Evolutionary conservation across 768 basidiomycete genomes (phyloP).

Genomic region (Fistulinella prunicolor): DNA sequence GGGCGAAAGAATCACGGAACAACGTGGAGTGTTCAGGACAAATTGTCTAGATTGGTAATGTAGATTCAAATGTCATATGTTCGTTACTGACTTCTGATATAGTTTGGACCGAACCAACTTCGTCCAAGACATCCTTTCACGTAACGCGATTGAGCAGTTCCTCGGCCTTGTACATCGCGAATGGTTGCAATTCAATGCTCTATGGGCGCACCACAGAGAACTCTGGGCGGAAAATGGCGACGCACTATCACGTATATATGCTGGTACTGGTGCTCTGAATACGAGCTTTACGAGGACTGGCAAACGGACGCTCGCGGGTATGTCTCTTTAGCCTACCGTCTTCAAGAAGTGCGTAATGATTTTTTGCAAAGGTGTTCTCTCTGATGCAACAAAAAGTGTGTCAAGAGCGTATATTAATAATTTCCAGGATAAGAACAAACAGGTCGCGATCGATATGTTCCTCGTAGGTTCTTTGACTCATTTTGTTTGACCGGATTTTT

Average conservation of each 20-base stretch:
- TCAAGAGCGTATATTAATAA: conserved; percentile 97
- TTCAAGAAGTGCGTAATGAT: not conserved
- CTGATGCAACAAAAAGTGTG: conserved; percentile 95
- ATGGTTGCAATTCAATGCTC: conserved; percentile 61
- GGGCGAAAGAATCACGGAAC: conserved; percentile 77
- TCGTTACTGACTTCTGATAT: conserved; percentile 5
- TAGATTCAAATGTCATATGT: not conserved
- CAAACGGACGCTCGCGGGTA: conserved; percentile 88
- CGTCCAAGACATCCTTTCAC: conserved; percentile 91
- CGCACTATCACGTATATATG: conserved; percentile 89
- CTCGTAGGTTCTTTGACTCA: conserved; percentile 52
- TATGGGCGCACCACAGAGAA: conserved; percentile 89
- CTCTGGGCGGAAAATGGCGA: conserved; percentile 98
- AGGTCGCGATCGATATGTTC: conserved; percentile 92
- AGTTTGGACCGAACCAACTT: conserved; percentile 98
- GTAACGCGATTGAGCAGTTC: conserved; percentile 77
- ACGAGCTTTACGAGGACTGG: conserved; percentile 95
- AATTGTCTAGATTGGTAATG: conserved; percentile 94
- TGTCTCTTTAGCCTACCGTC: conserved; percentile 7
- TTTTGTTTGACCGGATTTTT: conserved; percentile 2
- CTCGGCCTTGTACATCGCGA: conserved; percentile 73
- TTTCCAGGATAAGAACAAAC: conserved; percentile 94
- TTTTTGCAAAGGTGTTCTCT: conserved; percentile 64
- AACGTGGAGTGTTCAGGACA: conserved; percentile 88
- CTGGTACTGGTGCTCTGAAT: conserved; percentile 90